A percentile compares a stretch with the other conserved stretches of the same genome.
Conservation (phyloP, 2,329 filamentous ascomycete species). For the Escovopsis weberi region DNA sequence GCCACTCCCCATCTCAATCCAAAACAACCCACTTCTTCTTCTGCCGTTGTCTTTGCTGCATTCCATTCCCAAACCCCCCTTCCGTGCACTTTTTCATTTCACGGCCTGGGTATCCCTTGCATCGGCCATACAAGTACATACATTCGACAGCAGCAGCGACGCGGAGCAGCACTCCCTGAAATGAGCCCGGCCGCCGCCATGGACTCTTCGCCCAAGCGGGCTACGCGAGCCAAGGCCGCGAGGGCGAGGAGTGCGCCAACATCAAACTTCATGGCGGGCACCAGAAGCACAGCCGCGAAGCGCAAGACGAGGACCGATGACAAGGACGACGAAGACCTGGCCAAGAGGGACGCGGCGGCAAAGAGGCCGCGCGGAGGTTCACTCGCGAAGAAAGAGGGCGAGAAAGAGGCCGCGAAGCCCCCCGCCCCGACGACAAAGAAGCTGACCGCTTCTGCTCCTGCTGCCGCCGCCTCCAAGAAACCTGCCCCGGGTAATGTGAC, state of each 20-base stretch:
- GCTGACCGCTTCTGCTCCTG: constrained; percentile 5
- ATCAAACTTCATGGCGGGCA: constrained; percentile 15
- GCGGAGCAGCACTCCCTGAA: too few relatives aligned
- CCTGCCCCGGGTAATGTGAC: constrained; percentile 8
- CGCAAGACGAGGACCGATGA: constrained; percentile 43
- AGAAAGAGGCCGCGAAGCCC: constrained; percentile 3
- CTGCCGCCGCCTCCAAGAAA: constrained; percentile 10
- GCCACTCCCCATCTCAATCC: not conserved
- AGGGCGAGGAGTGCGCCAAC: constrained; percentile 22
- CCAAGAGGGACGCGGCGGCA: constrained; percentile 15
- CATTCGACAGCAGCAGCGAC: too few relatives aligned
- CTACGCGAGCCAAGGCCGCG: constrained; percentile 37
- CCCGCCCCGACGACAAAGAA: too few relatives aligned
- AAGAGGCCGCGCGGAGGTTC: constrained; percentile 28
- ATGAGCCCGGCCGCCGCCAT: constrained; percentile 13
- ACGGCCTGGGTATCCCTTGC: too few relatives aligned
- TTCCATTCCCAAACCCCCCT: too few relatives aligned
- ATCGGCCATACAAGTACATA: too few relatives aligned
- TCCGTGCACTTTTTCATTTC: too few relatives aligned
- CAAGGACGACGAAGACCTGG: constrained; percentile 29
- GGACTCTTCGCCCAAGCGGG: constrained; percentile 45
- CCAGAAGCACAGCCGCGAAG: constrained; percentile 22
- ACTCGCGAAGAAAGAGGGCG: constrained; percentile 24
- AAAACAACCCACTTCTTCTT: constrained; percentile 6
- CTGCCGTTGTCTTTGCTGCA: constrained; percentile 8